Conservation (phyloP, 768 basidiomycete species). For the Xanthoconium purpureum region DNA sequence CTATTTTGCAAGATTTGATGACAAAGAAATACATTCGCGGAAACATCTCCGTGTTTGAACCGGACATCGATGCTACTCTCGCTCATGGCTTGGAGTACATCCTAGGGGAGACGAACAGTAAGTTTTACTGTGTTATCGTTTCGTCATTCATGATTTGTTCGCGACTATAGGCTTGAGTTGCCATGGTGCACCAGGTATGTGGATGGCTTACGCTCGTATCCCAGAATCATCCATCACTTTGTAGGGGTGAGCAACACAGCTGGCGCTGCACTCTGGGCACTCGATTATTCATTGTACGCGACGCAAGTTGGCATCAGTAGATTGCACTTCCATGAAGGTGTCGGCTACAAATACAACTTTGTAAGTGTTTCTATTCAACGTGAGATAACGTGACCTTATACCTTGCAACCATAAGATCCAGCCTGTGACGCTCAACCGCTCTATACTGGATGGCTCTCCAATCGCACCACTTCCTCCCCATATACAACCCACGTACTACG, state of each 20-base stretch:
- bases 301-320: slow-evolving; percentile 51
- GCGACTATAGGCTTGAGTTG: slow-evolving; percentile 30
- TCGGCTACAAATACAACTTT: slow-evolving; percentile 71
- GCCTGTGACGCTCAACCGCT: slow-evolving; percentile 55
- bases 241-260: slow-evolving; percentile 64
- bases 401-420: slow-evolving; percentile 48
- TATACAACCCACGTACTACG: slow-evolving; percentile 66
- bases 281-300: slow-evolving; percentile 64
- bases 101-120: slow-evolving; percentile 62
- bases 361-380: slow-evolving; percentile 26
- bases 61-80: slow-evolving; percentile 53
- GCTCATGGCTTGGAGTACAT: slow-evolving; percentile 51
- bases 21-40: slow-evolving; percentile 54
- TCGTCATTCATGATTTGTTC: slow-evolving; percentile 1
- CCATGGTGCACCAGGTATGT: slow-evolving; percentile 34
- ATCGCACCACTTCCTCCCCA: slow-evolving; percentile 55
- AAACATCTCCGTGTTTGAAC: slow-evolving; percentile 49
- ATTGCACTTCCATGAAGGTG: slow-evolving; percentile 62
- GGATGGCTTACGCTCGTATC: not conserved
- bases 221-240: not conserved
- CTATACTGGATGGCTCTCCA: slow-evolving; percentile 52
- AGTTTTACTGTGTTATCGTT: slow-evolving; percentile 28
- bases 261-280: slow-evolving; percentile 66
- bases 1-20: slow-evolving; percentile 62
- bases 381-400: not conserved